phyloP scores from a whole-genome alignment of 176 grass and related monocot genomes.

The Lolium rigidum region DNA sequence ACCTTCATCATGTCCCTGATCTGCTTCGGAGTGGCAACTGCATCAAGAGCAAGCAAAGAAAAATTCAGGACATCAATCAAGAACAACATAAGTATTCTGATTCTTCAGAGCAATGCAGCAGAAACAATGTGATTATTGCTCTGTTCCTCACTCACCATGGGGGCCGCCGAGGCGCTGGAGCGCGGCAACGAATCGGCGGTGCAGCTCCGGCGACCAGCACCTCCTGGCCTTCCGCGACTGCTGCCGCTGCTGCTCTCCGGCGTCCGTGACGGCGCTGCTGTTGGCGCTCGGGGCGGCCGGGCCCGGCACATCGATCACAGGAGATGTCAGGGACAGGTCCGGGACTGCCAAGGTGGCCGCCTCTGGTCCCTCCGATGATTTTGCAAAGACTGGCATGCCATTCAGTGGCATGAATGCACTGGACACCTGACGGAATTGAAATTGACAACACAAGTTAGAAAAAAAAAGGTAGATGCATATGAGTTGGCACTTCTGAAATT shows the following conservation, averaged over 20 bases:
- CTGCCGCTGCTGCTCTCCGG: constrained; percentile 24
- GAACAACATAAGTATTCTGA: neutral
- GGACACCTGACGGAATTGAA: constrained; percentile 41
- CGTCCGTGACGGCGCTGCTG: constrained; percentile 40
- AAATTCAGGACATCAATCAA: no score
- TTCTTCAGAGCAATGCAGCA: neutral
- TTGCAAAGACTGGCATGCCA: constrained; percentile 2
- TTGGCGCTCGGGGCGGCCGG: constrained; percentile 26
- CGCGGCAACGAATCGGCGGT: constrained; percentile 76
- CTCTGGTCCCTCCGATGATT: constrained; percentile 12
- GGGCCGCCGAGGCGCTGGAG: constrained; percentile 78
- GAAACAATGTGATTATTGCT: neutral
- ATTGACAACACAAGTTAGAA: constrained; percentile 13
- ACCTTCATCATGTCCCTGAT: constrained; percentile 54
- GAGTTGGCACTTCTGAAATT: neutral
- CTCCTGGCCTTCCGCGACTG: constrained; percentile 71
- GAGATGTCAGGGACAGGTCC: constrained; percentile 56
- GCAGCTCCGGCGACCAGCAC: constrained; percentile 91
- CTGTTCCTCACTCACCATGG: constrained; percentile 48
- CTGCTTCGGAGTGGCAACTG: constrained; percentile 12
- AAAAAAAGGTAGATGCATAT: constrained; percentile 50
- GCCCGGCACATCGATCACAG: neutral
- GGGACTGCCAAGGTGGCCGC: constrained; percentile 26
- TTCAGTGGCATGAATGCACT: constrained; percentile 22
- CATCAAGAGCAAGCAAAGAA: neutral